Evolutionary conservation across 2,329 filamentous ascomycete species (phyloP).

Genomic region (Rhynchosporium agropyri): DNA sequence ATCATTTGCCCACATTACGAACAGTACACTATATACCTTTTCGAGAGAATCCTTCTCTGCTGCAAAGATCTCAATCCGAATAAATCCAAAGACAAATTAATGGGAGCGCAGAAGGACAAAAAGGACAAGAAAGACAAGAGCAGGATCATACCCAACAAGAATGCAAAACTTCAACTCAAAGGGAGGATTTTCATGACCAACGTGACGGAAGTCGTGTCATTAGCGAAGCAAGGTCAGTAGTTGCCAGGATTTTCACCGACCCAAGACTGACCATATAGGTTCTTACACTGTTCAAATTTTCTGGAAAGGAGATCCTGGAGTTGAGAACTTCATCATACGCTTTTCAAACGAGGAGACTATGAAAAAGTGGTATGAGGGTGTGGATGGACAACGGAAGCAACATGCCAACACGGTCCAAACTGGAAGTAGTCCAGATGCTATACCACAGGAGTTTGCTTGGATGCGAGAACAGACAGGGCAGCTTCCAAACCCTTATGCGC

Average conservation of each 20-base stretch:
- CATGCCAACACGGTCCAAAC: constrained; percentile 53
- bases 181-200: constrained; percentile 99
- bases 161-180: constrained; percentile 84
- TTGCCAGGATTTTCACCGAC: background rate
- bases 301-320: constrained; percentile 95
- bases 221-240: constrained; percentile 81
- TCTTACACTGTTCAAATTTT: constrained; percentile 96
- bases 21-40: constrained; percentile 96
- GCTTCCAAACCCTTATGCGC: constrained; percentile 80
- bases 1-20: constrained; percentile 29
- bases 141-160: constrained; percentile 69
- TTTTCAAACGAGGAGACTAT: constrained; percentile 90
- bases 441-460: constrained; percentile 73
- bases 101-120: constrained; percentile 67
- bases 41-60: constrained; percentile 91
- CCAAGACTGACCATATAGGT: constrained; percentile 52
- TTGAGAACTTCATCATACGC: constrained; percentile 94
- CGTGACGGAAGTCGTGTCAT: constrained; percentile 88
- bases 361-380: constrained; percentile 85
- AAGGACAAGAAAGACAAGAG: constrained; percentile 73
- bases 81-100: constrained; percentile 78
- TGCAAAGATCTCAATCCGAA: constrained; percentile 92
- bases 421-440: constrained; percentile 48
- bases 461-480: constrained; percentile 67
- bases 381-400: constrained; percentile 75